Evolutionary conservation across 2,329 filamentous ascomycete species (phyloP).

Genomic region (Xylariaceae sp.): DNA sequence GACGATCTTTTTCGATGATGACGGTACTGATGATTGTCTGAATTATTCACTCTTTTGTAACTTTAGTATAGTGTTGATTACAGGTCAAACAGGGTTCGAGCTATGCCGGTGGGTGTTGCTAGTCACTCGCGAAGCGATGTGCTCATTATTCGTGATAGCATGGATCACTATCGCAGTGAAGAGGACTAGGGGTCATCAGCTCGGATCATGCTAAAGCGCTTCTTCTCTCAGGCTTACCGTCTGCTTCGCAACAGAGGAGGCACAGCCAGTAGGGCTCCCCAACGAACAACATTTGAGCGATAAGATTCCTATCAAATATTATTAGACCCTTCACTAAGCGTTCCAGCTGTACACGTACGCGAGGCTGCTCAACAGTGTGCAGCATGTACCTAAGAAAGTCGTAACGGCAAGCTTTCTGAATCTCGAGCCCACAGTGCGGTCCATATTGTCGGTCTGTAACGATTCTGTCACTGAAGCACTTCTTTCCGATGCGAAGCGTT

Average conservation of each 20-base stretch:
- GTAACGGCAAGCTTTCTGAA: neutral
- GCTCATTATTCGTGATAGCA: neutral
- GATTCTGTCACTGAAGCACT: no score
- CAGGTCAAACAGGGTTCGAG: no score
- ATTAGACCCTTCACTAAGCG: neutral
- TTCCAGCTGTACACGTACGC: neutral
- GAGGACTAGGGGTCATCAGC: neutral
- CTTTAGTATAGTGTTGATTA: no score
- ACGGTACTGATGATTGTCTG: no score
- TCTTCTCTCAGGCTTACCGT: neutral
- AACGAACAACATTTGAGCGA: neutral
- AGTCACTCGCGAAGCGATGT: neutral
- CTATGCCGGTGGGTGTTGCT: no score
- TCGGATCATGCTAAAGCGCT: neutral
- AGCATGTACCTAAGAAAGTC: slow-evolving; percentile 1
- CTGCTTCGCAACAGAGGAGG: slow-evolving; percentile 1
- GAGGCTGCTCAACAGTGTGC: slow-evolving; percentile 1
- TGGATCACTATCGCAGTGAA: neutral
- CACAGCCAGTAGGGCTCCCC: slow-evolving; percentile 1
- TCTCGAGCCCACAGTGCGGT: neutral
- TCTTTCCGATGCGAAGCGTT: neutral
- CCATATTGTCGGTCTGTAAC: neutral
- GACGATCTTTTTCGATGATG: no score
- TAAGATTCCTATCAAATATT: neutral
- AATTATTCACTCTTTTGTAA: no score